Percentiles rank a stretch among this genome's conserved stretches.
Conservation (phyloP, 345 rosid species). For the Excoecaria cochinchinensis region DNA sequence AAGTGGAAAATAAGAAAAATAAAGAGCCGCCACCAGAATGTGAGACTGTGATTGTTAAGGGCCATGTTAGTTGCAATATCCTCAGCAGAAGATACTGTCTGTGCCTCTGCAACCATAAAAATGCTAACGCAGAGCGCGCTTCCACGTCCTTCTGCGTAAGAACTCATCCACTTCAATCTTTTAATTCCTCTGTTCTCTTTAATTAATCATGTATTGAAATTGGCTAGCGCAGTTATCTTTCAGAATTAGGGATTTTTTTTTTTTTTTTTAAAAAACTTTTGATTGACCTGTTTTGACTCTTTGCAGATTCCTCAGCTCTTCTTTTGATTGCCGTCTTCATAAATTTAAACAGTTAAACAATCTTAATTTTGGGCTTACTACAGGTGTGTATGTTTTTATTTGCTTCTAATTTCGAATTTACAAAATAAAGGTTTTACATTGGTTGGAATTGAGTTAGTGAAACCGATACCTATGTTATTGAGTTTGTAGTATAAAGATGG, state of each 20-base stretch:
- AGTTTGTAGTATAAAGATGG: background rate
- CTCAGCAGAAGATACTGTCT: background rate
- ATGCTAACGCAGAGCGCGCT: slow-evolving; percentile 21
- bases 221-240: background rate
- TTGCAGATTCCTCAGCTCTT: slow-evolving; percentile 33
- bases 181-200: background rate
- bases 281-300: background rate
- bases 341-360: slow-evolving; percentile 15
- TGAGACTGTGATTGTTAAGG: background rate
- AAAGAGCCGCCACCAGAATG: background rate
- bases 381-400: slow-evolving; percentile 16
- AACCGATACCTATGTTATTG: background rate
- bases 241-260: background rate
- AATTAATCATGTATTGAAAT: background rate
- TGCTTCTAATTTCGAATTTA: background rate
- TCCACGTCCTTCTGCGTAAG: slow-evolving; percentile 24
- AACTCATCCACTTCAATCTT: background rate
- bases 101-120: background rate
- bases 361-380: slow-evolving; percentile 20
- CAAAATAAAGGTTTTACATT: background rate
- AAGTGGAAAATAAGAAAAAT: background rate
- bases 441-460: background rate
- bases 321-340: slow-evolving; percentile 21
- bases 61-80: background rate
- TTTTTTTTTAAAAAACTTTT: background rate